Conservation (phyloP, 179 eudicot species). For the Sideroxylon spinosum region DNA sequence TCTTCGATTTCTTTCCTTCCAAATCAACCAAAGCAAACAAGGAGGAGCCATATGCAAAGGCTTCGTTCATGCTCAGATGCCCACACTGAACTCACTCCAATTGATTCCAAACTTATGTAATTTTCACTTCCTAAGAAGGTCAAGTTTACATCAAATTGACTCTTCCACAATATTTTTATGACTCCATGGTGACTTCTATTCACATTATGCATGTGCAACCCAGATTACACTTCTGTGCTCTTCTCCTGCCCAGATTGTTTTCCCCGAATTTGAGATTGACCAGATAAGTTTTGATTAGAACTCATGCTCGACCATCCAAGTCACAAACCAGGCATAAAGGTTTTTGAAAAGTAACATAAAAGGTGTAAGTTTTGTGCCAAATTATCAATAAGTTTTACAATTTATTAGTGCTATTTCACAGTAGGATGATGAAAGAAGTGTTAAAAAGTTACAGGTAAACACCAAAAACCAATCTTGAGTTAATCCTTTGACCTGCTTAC, state of each 20-base stretch:
- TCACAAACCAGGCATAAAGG: neutral
- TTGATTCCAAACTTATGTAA: neutral
- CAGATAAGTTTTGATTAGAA: neutral
- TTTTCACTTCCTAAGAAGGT: neutral
- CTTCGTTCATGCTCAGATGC: neutral
- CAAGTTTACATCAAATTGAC: neutral
- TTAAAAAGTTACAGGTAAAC: neutral
- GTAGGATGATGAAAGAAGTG: neutral
- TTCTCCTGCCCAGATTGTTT: neutral
- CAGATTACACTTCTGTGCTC: neutral
- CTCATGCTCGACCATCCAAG: neutral
- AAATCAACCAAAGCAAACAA: too few species aligned
- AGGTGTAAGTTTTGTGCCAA: neutral
- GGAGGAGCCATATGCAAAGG: too few species aligned
- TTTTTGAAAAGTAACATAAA: too few species aligned
- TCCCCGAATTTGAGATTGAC: neutral
- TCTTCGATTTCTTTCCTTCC: too few species aligned
- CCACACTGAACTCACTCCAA: neutral
- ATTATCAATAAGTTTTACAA: neutral
- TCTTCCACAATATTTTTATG: neutral
- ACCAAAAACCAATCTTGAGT: neutral
- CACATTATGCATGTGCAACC: constrained; percentile 5
- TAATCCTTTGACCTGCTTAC: neutral
- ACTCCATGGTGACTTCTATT: neutral
- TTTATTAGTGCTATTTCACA: neutral